Base-by-base conservation (phyloP, 768 basidiomycete genomes). In the Sporobolomyces pararoseus region DNA sequence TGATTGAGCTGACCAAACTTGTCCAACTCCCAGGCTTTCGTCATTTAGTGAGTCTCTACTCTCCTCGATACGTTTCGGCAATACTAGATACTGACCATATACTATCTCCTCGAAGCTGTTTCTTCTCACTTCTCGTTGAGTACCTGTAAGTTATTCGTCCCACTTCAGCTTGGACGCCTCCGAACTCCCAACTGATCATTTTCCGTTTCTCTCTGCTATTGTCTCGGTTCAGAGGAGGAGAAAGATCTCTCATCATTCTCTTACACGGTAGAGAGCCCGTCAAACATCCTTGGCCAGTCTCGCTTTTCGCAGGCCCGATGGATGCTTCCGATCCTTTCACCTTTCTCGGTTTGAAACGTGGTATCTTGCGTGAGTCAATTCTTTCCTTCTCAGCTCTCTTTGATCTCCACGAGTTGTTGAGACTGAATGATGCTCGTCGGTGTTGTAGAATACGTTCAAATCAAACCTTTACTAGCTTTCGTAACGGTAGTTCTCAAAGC, bases 321-420 rank as follows among this genome's bases (percentile, higher is more conserved):
- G 96, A 99, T 78, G 86, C 90, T 63, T 92, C 90, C 77, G 96
- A 99, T 79, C 96, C 96, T 5, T 88, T 94, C 79, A 91, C 89
- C 3, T 91, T 96, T 78, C 83, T 99, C 1, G 94, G 89, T 74
- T 83, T 99, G 29, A 98, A 97, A 79, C 86, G 96, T 27, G 96
- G 96, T 21, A 93, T 99, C 47, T 81, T 99, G 44, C 95, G 95
- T 98, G 71, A 70, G 86, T 82, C 46, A 42, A 17, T 17, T 17
- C 17, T 17, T 47, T 47, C 46, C 46, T 23, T 80, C 17, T 25
- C 29, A 4, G 14, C 19, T 10, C 5, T 9, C 32, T 7, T 52
- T 9, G 21, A 42, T 37, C n/a, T 60, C 37, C 34, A 13, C 58
- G 5, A 44, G 3, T 9, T 46, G 44, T 2, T 12, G 32, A 7